Base-by-base conservation (phyloP, 129 eudicot genomes). In the Chrysanthemum makinoi region DNA sequence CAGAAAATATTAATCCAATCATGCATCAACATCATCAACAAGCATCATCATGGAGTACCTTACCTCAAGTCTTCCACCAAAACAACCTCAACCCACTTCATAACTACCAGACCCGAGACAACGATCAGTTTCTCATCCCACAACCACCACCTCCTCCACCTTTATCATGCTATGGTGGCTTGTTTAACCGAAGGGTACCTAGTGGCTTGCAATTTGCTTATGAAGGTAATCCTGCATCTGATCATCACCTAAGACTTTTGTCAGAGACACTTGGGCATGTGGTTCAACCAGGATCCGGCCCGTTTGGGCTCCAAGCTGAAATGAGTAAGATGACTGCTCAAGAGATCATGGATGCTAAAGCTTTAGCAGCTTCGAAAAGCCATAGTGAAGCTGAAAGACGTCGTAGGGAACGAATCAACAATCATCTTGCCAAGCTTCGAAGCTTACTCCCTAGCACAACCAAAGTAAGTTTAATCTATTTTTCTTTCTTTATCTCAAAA, bases 311-410 rank as follows among this genome's bases (percentile, higher is more conserved):
- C 64, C 98, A 89, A 65, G 73, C 86, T 5, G 98, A 93, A 43
- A 77, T 93, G 58, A 85, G 83, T 71, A 89, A 87, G 73, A 84
- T 93, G 88, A 87, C 87, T 53, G 92, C 98, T 59, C 98, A 93
- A 66, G 98, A 93, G 71, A 87, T 93, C 22, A 93, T 93, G 96
- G 98, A 93, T 72, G 98, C 98, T 11, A 93, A 93, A 77, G 96
- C 98, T 48, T 86, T 93, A 17, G 98, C 98, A 10, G 98, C 98
- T 68, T 94, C 97, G 0, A 90, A 90, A 72, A 94, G 96, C 84
- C 98, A 94, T 22, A 94, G 97, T 50, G 97, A 94, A 81, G 98
- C 98, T 0, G 97, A 94, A 83, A 72, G 98, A 65, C 79, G 91
- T 14, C 86, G 98, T 5, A 82, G 98, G 75, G 98, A 94, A 68